Conservation (phyloP, 805 yeast genomes). For the Yamadazyma nakazawae region DNA sequence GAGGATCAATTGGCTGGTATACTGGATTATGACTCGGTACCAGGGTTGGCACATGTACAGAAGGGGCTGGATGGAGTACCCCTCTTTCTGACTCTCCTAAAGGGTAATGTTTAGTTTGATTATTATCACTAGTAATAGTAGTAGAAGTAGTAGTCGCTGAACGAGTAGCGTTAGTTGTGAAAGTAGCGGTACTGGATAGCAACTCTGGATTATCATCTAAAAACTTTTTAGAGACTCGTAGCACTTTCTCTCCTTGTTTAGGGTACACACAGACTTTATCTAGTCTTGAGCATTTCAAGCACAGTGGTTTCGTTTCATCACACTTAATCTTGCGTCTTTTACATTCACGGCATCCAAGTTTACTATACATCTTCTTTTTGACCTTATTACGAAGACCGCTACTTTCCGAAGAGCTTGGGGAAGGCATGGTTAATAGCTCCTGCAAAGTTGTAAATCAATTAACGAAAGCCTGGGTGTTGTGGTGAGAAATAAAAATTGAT, state of each 20-base stretch:
- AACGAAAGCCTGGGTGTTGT: not conserved
- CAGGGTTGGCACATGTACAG: not conserved
- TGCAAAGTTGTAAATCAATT: not conserved
- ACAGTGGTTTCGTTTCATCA: slow-evolving; percentile 35
- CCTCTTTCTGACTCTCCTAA: not conserved
- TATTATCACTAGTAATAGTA: not conserved
- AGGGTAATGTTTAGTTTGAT: not conserved
- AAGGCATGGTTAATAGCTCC: not conserved
- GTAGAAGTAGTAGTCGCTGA: not conserved
- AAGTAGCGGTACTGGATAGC: not conserved
- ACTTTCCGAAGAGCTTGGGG: not conserved
- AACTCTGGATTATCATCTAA: slow-evolving; percentile 8
- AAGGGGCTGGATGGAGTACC: not conserved
- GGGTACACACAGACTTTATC: slow-evolving; percentile 37
- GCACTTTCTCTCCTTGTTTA: slow-evolving; percentile 31
- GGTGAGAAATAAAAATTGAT: not conserved
- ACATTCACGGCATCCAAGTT: slow-evolving; percentile 41
- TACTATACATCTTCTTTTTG: slow-evolving; percentile 27
- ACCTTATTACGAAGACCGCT: not conserved
- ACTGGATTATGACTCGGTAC: not conserved
- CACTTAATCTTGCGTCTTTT: slow-evolving; percentile 43
- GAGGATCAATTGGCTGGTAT: not conserved
- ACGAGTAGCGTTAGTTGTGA: too few relatives aligned
- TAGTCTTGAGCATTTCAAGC: slow-evolving; percentile 35
- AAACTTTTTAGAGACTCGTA: slow-evolving; percentile 24